Evolutionary conservation across 148 eudicot species (phyloP), one percentile per base, ranked within the genome.

Genomic region (Talinum fruticosum): DNA sequence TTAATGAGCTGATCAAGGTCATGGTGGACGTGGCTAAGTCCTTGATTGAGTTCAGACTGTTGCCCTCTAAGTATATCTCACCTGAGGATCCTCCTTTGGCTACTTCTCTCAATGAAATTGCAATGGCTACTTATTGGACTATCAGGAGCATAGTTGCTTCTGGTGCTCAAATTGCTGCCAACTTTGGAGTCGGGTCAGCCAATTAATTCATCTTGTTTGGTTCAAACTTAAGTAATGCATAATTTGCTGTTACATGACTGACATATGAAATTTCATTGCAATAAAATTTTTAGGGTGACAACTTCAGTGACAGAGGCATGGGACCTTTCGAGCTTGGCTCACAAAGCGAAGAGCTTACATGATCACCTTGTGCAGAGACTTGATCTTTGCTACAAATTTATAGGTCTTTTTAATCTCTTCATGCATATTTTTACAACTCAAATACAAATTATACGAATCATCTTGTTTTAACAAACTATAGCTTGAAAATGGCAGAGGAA

Each of bases 151-250:
- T 76, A 14, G 64, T 76, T 47, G 79, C 79, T 49, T 13, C 45
- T 49, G 79, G 79, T 19, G 79, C 79, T 47, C 79, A 69, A 62
- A 49, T 76, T 67, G 37, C 69, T n/a, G 34, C 65, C 41, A 76
- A 76, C 71, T 41, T 76, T 66, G 78, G 78, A 54, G 21, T 66
- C 29, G 78, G 72, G 78, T 76, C 5, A 4, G 64, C n/a, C 47
- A 10, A n/a, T n/a, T n/a, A n/a, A n/a, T n/a, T n/a, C n/a, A n/a
- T n/a, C n/a, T n/a, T n/a, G n/a, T n/a, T n/a, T n/a, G n/a, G n/a
- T n/a, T n/a, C n/a, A n/a, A n/a, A n/a, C n/a, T n/a, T n/a, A n/a
- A n/a, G n/a, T n/a, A n/a, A n/a, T n/a, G n/a, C n/a, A n/a, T n/a
- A n/a, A n/a, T n/a, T n/a, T n/a, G n/a, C n/a, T n/a, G n/a, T n/a